These are phyloP conservation scores for Ilex paraguariensis DNA, from an alignment of 305 asterid genomes.

Conservation along the genomic window DNA sequence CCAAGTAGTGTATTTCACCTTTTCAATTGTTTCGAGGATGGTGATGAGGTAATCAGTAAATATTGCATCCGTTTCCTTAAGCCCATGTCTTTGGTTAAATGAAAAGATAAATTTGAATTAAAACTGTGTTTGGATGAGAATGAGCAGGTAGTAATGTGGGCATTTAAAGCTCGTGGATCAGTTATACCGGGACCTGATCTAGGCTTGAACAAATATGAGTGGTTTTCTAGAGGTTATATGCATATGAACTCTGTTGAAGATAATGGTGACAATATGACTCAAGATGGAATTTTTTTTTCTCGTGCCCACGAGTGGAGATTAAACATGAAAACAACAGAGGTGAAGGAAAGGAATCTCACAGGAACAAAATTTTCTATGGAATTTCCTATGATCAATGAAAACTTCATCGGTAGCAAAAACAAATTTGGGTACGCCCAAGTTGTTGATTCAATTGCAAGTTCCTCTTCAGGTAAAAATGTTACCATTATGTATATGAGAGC, in stretches of 20 bases:
- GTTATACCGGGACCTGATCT: slow-evolving; percentile 61
- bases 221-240: slow-evolving; percentile 52
- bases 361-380: slow-evolving; percentile 51
- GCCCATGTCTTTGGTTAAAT: too few relatives aligned
- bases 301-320: slow-evolving; percentile 52
- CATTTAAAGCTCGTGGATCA: slow-evolving; percentile 37
- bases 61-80: too few relatives aligned
- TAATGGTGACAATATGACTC: slow-evolving; percentile 6
- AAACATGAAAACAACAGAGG: slow-evolving; percentile 31
- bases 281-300: slow-evolving; percentile 28
- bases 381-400: slow-evolving; percentile 55
- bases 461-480: slow-evolving; percentile 35
- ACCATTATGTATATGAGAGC: not conserved
- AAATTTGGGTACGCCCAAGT: slow-evolving; percentile 49
- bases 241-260: slow-evolving; percentile 11
- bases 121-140: too few relatives aligned
- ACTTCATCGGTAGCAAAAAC: slow-evolving; percentile 29
- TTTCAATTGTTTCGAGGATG: slow-evolving; percentile 53
- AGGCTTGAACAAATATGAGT: slow-evolving; percentile 37
- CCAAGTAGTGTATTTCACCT: slow-evolving; percentile 49
- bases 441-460: slow-evolving; percentile 35
- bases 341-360: slow-evolving; percentile 41
- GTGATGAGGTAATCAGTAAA: slow-evolving; percentile 33
- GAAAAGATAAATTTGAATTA: too few relatives aligned
- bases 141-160: slow-evolving; percentile 46